A percentile compares a stretch with the other conserved stretches of the same genome.
These are phyloP conservation scores for Fusarium nisikadoi DNA, from an alignment of 2,329 filamentous ascomycete species.

Conservation along the genomic window DNA sequence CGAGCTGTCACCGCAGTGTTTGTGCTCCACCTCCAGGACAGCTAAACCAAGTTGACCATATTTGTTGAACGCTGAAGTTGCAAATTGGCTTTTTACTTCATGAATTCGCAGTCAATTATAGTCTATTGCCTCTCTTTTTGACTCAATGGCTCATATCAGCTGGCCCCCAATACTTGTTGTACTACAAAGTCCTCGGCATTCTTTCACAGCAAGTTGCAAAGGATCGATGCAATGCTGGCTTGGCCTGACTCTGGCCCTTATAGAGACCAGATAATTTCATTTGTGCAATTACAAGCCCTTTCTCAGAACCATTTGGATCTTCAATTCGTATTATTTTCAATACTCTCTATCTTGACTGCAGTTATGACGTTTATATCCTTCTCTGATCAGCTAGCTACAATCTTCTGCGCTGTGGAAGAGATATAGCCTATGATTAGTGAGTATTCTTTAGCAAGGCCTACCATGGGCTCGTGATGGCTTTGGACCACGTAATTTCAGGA, in stretches of 20 bases:
- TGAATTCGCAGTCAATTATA: neutral
- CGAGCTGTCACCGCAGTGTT: neutral
- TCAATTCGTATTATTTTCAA: neutral
- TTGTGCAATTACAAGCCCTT: neutral
- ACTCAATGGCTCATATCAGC: too few species aligned
- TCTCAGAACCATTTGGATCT: neutral
- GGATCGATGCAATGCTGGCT: neutral
- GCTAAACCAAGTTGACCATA: neutral
- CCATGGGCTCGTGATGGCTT: rapidly evolving
- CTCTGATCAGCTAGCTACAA: neutral
- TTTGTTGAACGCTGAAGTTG: neutral
- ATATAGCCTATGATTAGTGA: too few species aligned
- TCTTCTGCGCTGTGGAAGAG: neutral
- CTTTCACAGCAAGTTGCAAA: neutral
- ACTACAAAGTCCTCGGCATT: too few species aligned
- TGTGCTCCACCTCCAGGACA: neutral
- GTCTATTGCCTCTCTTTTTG: neutral
- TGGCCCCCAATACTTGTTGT: neutral
- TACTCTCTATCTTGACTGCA: too few species aligned
- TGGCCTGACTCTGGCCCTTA: neutral
- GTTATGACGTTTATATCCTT: neutral
- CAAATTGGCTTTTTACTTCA: neutral
- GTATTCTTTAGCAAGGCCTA: neutral
- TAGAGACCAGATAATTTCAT: too few species aligned
- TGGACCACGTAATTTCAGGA: neutral